A percentile compares a stretch with the other conserved stretches of the same genome.
Evolutionary conservation across 2,329 filamentous ascomycete species (phyloP).

Genomic region (Tolypocladium amazonense): DNA sequence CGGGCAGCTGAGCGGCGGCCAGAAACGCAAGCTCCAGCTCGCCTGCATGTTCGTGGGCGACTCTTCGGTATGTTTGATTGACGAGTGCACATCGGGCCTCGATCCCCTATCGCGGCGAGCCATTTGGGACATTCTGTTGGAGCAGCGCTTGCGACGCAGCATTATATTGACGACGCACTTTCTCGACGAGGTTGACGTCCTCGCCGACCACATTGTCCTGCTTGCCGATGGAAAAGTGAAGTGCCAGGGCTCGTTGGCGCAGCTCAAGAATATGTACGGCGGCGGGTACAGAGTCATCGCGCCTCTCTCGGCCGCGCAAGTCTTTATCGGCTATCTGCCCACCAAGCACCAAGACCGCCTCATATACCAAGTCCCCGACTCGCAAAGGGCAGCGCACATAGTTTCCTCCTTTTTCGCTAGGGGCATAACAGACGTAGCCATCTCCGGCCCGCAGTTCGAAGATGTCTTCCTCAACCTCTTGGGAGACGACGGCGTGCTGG

Average conservation of each 20-base stretch:
- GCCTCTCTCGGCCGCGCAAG: conserved; percentile 7
- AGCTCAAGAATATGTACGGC: conserved; percentile 51
- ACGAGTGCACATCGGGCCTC: conserved; percentile 59
- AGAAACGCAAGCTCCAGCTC: conserved; percentile 60
- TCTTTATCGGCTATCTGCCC: conserved; percentile 22
- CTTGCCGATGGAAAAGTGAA: conserved; percentile 52
- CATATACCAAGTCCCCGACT: conserved; percentile 41
- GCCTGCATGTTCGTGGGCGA: conserved; percentile 64
- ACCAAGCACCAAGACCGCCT: conserved; percentile 44
- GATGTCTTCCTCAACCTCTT: conserved; percentile 18
- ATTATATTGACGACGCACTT: conserved; percentile 63
- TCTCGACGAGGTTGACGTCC: conserved; percentile 57
- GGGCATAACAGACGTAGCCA: conserved; percentile 25
- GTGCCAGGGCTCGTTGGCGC: conserved; percentile 51
- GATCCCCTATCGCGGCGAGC: conserved; percentile 56
- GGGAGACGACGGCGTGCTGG: neutral
- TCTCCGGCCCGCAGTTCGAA: conserved; percentile 20
- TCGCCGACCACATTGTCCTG: conserved; percentile 58
- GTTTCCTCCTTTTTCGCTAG: conserved; percentile 35
- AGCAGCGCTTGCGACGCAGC: conserved; percentile 49
- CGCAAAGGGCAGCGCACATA: conserved; percentile 13
- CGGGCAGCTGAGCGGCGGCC: conserved; percentile 53
- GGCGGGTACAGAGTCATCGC: conserved; percentile 52
- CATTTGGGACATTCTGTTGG: conserved; percentile 60
- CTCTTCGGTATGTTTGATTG: conserved; percentile 55